Evolutionary conservation across 345 rosid species (phyloP).

Genomic region (Carallia pectinifolia): DNA sequence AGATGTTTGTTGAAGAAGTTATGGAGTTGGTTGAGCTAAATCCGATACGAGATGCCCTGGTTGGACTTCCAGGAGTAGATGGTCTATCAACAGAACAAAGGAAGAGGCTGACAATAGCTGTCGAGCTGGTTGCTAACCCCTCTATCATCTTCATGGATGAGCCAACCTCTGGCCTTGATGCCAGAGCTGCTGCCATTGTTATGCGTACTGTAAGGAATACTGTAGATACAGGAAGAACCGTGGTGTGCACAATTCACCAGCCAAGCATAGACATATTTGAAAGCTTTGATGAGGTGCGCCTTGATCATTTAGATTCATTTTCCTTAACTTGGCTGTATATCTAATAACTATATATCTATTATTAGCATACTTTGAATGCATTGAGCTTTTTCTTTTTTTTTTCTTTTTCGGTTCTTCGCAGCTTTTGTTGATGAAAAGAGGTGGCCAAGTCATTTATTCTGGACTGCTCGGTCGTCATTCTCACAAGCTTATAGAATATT

Average conservation of each 20-base stretch:
- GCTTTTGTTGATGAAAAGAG: constrained; percentile 49
- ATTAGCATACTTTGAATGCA: no score
- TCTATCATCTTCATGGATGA: no score
- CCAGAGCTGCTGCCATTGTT: no score
- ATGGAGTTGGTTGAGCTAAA: constrained; percentile 11
- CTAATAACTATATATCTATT: background rate
- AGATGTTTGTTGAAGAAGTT: constrained; percentile 21
- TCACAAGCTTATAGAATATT: constrained; percentile 53
- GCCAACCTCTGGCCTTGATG: no score
- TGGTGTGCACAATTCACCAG: no score
- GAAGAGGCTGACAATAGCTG: constrained; percentile 1
- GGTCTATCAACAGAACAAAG: constrained; percentile 24
- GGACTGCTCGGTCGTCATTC: constrained; percentile 69
- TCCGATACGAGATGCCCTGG: constrained; percentile 11
- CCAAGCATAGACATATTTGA: constrained; percentile 14
- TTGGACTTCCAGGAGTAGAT: constrained; percentile 25
- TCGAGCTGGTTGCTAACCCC: no score
- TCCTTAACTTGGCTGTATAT: background rate
- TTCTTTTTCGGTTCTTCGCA: no score
- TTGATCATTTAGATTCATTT: background rate
- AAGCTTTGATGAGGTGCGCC: constrained; percentile 22
- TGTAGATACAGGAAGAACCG: background rate
- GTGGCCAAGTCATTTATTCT: constrained; percentile 69
- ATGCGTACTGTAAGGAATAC: no score
- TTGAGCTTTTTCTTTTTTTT: no score